Conservation (phyloP, 1,284 basidiomycete species). For the Puccinia polysora region DNA sequence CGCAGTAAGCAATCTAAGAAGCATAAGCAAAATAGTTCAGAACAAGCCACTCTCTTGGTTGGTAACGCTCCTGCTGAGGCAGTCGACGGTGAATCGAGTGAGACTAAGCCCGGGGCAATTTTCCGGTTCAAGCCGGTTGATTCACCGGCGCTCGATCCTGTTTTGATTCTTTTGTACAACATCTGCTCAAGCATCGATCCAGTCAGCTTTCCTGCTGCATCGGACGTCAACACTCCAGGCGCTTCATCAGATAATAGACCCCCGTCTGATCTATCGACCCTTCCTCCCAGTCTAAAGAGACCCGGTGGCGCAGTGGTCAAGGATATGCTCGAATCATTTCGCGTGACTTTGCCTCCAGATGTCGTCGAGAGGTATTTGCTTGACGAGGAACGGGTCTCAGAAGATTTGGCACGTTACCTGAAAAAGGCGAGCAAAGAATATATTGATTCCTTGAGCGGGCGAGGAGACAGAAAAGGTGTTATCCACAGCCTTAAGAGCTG, state of each 20-base stretch:
- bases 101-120: background rate
- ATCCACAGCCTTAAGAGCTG: background rate
- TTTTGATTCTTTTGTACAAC: constrained; percentile 33
- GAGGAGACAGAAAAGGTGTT: constrained; percentile 11
- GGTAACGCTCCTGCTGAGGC: constrained; percentile 5
- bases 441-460: constrained; percentile 27
- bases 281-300: constrained; percentile 19
- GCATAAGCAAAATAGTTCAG: background rate
- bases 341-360: constrained; percentile 16
- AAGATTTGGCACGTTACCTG: constrained; percentile 40
- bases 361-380: constrained; percentile 21
- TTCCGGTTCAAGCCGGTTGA: background rate
- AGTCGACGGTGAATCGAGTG: too few relatives aligned
- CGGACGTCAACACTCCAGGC: background rate
- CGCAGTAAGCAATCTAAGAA: background rate
- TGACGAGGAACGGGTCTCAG: constrained; percentile 38
- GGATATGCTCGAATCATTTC: constrained; percentile 20
- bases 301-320: constrained; percentile 17
- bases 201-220: constrained; percentile 17
- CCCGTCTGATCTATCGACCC: background rate
- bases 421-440: constrained; percentile 39
- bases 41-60: background rate
- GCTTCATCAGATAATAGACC: background rate
- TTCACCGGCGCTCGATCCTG: constrained; percentile 2
- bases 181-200: constrained; percentile 38